Base-by-base conservation (phyloP, 768 basidiomycete genomes). In the Auriculariales sp. region DNA sequence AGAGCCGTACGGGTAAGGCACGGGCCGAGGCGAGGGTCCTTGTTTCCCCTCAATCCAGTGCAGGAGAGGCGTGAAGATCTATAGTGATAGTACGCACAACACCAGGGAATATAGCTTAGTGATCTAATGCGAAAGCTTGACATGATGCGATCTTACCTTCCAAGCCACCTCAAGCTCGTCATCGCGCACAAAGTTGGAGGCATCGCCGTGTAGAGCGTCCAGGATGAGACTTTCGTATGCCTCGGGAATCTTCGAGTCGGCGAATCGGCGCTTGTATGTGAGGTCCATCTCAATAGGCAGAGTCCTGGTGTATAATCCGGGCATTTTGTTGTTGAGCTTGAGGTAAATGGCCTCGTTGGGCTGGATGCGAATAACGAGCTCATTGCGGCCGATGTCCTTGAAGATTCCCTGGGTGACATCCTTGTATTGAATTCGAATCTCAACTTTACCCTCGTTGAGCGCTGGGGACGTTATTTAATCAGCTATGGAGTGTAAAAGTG, bases 251-350 rank as follows among this genome's bases (percentile, higher is more conserved):
- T 83, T 82, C 46, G 79, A 65, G 53, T 95, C 92, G 33, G 78
- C 68, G 72, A 98, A 99, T 39, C 95, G 81, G 50, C 84, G 75
- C 77, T 94, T 93, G 76, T 98, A 99, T 17, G 94, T 95, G 56
- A 98, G 67, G 69, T 99, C 94, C 87, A 99, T 93, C 68, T 99
- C 95, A 35, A 85, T 88, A 28, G 92, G 91, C 54, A 98, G 77
- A 39, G 89, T 88, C 35, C 88, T 79, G 50, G 90, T 94, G 59
- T 81, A 70, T 53, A 97, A 74, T 17, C 94, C 94, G 47, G 94
- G 94, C 2, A 81, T 79, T 73, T 99, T 99, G 39, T 85, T 74
- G 72, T 98, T 98, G 66, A 97, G 67, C 71, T 99, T 99, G 59
- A 99, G 74, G 70, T 98, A 99, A 50, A 97, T 81, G 14, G 95